phyloP scores from a whole-genome alignment of 192 early-diverging fungal genomes.

The Fimicolochytrium jonesii region DNA sequence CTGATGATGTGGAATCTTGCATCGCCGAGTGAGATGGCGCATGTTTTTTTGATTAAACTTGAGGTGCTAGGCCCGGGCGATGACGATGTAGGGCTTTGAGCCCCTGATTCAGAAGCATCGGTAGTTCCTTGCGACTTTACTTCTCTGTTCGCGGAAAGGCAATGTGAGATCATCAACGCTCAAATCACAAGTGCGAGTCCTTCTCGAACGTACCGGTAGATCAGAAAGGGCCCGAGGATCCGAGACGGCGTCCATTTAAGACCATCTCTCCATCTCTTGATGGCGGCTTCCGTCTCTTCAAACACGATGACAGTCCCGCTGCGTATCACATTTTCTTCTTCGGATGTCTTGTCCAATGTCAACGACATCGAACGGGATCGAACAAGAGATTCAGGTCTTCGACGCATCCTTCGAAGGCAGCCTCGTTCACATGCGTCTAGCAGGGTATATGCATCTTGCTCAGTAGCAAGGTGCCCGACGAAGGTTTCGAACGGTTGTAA shows the following conservation, averaged over 20 bases:
- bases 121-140: too few species aligned
- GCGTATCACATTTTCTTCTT: too few species aligned
- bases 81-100: too few species aligned
- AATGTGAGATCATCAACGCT: too few species aligned
- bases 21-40: slow-evolving; percentile 4
- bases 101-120: too few species aligned
- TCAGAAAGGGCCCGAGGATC: slow-evolving; percentile 13
- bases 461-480: slow-evolving; percentile 2
- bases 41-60: slow-evolving; percentile 12
- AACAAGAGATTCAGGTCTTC: too few species aligned
- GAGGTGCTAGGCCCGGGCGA: not conserved
- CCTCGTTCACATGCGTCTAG: slow-evolving; percentile 15
- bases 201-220: too few species aligned
- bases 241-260: slow-evolving; percentile 14
- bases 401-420: not conserved
- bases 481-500: too few species aligned
- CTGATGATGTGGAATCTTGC: slow-evolving; percentile 12
- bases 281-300: slow-evolving; percentile 1
- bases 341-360: too few species aligned
- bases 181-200: too few species aligned
- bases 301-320: slow-evolving; percentile 22
- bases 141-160: too few species aligned
- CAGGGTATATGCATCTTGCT: slow-evolving; percentile 5
- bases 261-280: slow-evolving; percentile 17
- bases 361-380: too few species aligned